phyloP scores from a whole-genome alignment of 2,329 filamentous ascomycete species.

The Myriangium duriaei region DNA sequence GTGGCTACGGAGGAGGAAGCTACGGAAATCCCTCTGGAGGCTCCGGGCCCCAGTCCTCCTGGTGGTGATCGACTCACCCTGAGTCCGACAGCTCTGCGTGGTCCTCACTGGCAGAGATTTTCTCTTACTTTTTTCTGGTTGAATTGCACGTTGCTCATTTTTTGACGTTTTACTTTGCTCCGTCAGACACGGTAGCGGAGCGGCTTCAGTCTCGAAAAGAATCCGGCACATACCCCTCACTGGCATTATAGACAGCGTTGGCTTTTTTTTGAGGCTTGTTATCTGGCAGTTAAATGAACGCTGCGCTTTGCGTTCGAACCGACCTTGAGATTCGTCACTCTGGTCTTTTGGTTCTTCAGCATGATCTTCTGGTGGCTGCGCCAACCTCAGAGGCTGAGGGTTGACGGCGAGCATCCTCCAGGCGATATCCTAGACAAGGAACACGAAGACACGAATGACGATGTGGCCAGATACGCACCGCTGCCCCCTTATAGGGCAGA shows the following conservation, averaged over 20 bases:
- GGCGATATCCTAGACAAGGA: conserved; percentile 7
- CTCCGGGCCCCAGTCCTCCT: conserved; percentile 46
- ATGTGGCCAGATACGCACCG: conserved; percentile 8
- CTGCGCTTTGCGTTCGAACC: not conserved
- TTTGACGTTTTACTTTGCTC: conserved; percentile 21
- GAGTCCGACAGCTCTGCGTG: too few relatives aligned
- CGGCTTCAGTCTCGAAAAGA: conserved; percentile 21
- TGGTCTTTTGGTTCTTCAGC: conserved; percentile 9
- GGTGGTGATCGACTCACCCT: conserved; percentile 44
- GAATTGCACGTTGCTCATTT: conserved; percentile 17
- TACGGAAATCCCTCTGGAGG: conserved; percentile 58
- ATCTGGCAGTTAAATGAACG: not conserved
- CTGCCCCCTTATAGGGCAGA: conserved; percentile 7
- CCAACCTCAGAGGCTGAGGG: not conserved
- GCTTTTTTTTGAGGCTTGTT: conserved; percentile 23
- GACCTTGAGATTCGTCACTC: conserved; percentile 3
- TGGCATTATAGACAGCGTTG: conserved; percentile 40
- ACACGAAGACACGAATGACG: conserved; percentile 8
- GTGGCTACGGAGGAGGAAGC: conserved; percentile 36
- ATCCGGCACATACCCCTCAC: conserved; percentile 32
- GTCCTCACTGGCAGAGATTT: conserved; percentile 2
- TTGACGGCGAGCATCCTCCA: conserved; percentile 7
- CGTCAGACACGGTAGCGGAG: conserved; percentile 14
- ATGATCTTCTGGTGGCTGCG: conserved; percentile 6
- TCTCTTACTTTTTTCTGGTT: conserved; percentile 16